Conservation (phyloP, 805 yeast species). For the Candida michaelii region DNA sequence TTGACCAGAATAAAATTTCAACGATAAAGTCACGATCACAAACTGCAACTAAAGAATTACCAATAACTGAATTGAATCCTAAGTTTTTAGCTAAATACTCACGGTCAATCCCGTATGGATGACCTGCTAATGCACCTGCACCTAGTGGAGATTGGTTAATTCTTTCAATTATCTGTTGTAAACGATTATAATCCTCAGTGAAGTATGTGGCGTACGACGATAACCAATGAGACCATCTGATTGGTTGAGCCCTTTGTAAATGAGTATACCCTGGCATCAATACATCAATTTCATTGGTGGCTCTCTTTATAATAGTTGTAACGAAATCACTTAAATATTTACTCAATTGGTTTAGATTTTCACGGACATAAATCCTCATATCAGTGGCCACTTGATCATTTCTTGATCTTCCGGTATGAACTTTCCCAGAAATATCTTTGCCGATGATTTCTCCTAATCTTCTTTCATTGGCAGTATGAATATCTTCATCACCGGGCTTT, state of each 20-base stretch:
- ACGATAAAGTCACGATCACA: slow-evolving; percentile 97
- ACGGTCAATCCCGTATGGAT: slow-evolving; percentile 98
- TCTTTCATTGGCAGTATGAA: slow-evolving; percentile 98
- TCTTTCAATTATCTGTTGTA: slow-evolving; percentile 76
- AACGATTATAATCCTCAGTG: slow-evolving; percentile 84
- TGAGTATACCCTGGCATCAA: slow-evolving; percentile 99
- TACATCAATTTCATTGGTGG: slow-evolving; percentile 80
- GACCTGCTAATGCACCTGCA: slow-evolving; percentile 98
- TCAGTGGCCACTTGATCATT: slow-evolving; percentile 99
- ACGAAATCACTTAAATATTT: slow-evolving; percentile 62
- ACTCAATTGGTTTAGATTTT: slow-evolving; percentile 61
- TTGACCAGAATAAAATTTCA: slow-evolving; percentile 93
- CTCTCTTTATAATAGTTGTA: slow-evolving; percentile 67
- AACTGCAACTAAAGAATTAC: slow-evolving; percentile 95
- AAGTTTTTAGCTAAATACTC: slow-evolving; percentile 79
- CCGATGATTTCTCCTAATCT: slow-evolving; percentile 96
- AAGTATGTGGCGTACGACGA: slow-evolving; percentile 93
- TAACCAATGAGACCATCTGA: slow-evolving; percentile 98
- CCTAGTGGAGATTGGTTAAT: slow-evolving; percentile 91
- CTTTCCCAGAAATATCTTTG: slow-evolving; percentile 90
- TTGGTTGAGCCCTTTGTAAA: slow-evolving; percentile 98
- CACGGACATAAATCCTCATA: slow-evolving; percentile 91
- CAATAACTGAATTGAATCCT: slow-evolving; percentile 84
- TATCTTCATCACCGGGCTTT: slow-evolving; percentile 92
- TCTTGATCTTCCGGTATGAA: slow-evolving; percentile 98